phyloP scores from a whole-genome alignment of 2,329 filamentous ascomycete genomes.

The Pseudopyricularia javanii region DNA sequence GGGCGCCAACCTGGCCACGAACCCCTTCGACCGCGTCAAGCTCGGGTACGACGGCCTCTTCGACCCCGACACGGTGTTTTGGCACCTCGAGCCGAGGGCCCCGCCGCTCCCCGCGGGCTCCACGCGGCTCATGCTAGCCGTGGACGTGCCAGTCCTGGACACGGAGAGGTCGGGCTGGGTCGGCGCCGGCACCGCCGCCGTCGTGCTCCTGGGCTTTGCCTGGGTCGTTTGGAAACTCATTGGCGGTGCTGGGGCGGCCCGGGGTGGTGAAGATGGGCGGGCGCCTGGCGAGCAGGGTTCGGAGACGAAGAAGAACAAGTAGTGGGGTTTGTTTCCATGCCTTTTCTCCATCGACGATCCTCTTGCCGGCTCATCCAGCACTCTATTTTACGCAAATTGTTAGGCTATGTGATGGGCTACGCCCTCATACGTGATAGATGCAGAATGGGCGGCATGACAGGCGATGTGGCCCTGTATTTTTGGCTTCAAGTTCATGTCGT shows the following conservation, averaged over 20 bases:
- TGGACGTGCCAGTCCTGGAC: conserved; percentile 56
- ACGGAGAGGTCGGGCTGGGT: conserved; percentile 35
- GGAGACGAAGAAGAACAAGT: conserved; percentile 7
- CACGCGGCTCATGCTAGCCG: conserved; percentile 33
- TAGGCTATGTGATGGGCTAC: too few species aligned
- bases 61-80: conserved; percentile 65
- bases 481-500: too few species aligned
- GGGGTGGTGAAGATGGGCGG: conserved; percentile 3
- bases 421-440: too few species aligned
- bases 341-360: too few species aligned
- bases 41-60: conserved; percentile 83
- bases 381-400: too few species aligned
- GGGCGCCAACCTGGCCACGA: conserved; percentile 45
- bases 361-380: too few species aligned
- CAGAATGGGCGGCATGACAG: too few species aligned
- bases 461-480: too few species aligned
- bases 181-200: conserved; percentile 41
- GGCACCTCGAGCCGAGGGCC: conserved; percentile 53
- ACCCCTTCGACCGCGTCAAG: conserved; percentile 75
- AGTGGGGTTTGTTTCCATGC: too few species aligned
- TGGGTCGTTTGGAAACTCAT: conserved; percentile 55
- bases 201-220: conserved; percentile 51
- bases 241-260: conserved; percentile 10
- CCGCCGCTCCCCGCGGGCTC: not conserved
- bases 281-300: conserved; percentile 9